Percentiles rank a stretch among this genome's conserved stretches.
phyloP scores from a whole-genome alignment of 345 rosid species.

The Salix caprea region DNA sequence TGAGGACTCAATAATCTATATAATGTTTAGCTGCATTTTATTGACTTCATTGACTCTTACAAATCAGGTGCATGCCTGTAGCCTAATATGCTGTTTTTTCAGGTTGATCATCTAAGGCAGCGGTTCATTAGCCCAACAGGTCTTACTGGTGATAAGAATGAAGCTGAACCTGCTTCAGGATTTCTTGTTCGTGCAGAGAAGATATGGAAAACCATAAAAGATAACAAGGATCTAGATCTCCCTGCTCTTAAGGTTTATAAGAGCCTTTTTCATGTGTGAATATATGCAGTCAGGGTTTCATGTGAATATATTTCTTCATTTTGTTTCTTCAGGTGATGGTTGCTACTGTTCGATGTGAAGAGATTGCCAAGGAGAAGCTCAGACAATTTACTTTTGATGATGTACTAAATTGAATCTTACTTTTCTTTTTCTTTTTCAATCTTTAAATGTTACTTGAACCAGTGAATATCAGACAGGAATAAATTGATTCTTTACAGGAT shows the following conservation, averaged over 20 bases:
- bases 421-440: neutral
- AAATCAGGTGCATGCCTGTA: neutral
- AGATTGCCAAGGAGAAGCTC: neutral
- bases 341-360: conserved; percentile 37
- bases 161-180: conserved; percentile 34
- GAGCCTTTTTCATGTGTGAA: neutral
- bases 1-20: no score
- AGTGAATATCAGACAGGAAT: neutral
- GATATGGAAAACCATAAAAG: conserved; percentile 28
- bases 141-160: conserved; percentile 31
- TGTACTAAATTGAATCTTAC: conserved; percentile 10
- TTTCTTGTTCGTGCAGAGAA: no score
- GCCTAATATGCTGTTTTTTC: conserved; percentile 6
- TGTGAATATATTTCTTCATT: neutral
- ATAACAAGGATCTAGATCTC: conserved; percentile 34
- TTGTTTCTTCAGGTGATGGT: conserved; percentile 33
- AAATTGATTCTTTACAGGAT: conserved; percentile 11
- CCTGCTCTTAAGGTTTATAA: conserved; percentile 30
- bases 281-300: neutral
- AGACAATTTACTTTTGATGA: neutral
- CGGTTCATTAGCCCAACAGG: conserved; percentile 31
- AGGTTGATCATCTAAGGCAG: conserved; percentile 33
- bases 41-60: neutral
- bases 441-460: neutral
- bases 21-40: neutral